phyloP scores from a whole-genome alignment of 2,329 filamentous ascomycete species.

The Diaporthe nobilis region DNA sequence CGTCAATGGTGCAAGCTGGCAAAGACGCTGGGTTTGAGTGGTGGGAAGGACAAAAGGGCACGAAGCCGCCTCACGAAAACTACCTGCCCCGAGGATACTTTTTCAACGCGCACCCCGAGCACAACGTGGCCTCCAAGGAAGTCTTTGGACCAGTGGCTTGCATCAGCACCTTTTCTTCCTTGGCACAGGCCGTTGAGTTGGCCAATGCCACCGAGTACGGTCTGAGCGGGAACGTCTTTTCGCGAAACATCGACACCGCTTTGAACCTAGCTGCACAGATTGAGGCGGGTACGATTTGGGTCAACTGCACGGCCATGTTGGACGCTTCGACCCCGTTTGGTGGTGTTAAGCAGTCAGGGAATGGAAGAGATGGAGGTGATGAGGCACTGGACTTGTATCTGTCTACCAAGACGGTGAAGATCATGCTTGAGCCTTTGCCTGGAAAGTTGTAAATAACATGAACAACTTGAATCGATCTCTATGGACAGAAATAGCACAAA shows the following conservation, averaged over 20 bases:
- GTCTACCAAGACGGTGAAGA: constrained; percentile 1
- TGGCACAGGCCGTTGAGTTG: background rate
- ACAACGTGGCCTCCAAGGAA: background rate
- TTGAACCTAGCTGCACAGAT: constrained; percentile 1
- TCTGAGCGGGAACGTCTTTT: background rate
- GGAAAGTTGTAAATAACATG: background rate
- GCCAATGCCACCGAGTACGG: background rate
- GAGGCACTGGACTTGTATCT: constrained; percentile 3
- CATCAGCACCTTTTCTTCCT: background rate
- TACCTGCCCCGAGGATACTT: constrained; percentile 4
- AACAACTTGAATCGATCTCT: background rate
- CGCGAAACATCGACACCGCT: background rate
- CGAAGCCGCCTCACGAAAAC: background rate
- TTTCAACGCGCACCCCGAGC: background rate
- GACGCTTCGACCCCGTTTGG: background rate
- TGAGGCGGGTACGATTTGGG: constrained; percentile 1
- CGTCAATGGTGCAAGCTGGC: background rate
- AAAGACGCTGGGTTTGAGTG: constrained; percentile 5
- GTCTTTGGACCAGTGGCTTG: background rate
- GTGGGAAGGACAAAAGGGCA: background rate
- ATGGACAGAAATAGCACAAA: background rate
- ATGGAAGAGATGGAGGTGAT: constrained; percentile 10
- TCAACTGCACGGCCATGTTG: background rate
- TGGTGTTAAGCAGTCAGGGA: constrained; percentile 4
- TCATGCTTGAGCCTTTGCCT: background rate